Evolutionary conservation across 2,329 filamentous ascomycete genomes (phyloP).

Genomic region (Colletotrichum spinosum): DNA sequence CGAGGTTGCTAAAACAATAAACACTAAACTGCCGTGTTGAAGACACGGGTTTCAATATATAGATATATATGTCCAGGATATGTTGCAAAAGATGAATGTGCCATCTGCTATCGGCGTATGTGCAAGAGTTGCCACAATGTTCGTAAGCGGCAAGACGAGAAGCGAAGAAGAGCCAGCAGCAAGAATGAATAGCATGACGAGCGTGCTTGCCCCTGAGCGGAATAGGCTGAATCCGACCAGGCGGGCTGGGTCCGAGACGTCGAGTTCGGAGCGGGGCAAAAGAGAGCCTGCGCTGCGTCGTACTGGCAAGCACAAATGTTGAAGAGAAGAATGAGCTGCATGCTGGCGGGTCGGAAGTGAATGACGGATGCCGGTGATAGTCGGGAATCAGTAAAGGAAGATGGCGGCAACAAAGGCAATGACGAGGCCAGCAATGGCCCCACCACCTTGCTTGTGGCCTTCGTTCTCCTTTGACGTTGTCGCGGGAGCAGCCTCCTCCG

Average conservation of each 20-base stretch:
- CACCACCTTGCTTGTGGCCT: conserved; percentile 60
- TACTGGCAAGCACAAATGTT: conserved; percentile 32
- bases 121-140: conserved; percentile 26
- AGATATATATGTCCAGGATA: conserved; percentile 27
- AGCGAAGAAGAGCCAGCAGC: conserved; percentile 36
- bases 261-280: conserved; percentile 44
- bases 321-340: conserved; percentile 32
- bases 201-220: conserved; percentile 20
- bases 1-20: conserved; percentile 37
- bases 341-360: conserved; percentile 36
- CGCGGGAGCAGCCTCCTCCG: conserved; percentile 43
- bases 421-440: conserved; percentile 65
- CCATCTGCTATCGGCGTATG: conserved; percentile 31
- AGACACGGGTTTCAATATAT: conserved; percentile 10
- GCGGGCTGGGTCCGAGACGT: conserved; percentile 43
- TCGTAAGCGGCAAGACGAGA: conserved; percentile 32
- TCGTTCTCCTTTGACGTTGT: conserved; percentile 57
- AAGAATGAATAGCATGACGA: conserved; percentile 20
- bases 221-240: conserved; percentile 16
- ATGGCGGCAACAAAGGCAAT: conserved; percentile 66
- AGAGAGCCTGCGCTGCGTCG: conserved; percentile 25
- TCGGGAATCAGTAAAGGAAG: conserved; percentile 54
- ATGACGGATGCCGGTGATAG: conserved; percentile 30
- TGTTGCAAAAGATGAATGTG: conserved; percentile 23
- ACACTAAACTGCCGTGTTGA: conserved; percentile 35